phyloP scores from a whole-genome alignment of 164 flowering plant genomes.

The Cinnamomum chago region DNA sequence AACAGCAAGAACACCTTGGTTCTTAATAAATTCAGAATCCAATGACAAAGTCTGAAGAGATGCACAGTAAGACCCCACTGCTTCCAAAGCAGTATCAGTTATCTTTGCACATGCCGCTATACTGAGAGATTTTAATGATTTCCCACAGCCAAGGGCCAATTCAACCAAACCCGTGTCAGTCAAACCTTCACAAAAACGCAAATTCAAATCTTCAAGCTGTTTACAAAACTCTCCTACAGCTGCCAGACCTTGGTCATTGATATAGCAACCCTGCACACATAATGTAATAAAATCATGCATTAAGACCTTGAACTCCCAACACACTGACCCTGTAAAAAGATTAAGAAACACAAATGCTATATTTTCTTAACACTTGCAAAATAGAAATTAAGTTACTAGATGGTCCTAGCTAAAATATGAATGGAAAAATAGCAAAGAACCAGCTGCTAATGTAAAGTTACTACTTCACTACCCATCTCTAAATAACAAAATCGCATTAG shows the following conservation, averaged over 20 bases:
- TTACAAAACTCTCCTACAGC: slow-evolving; percentile 76
- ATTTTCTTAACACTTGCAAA: neutral
- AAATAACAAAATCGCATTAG: no score
- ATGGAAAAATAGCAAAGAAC: neutral
- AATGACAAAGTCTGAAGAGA: slow-evolving; percentile 62
- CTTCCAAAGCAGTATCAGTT: slow-evolving; percentile 69
- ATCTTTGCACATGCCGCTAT: slow-evolving; percentile 85
- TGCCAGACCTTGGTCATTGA: slow-evolving; percentile 76
- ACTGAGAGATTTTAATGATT: slow-evolving; percentile 61
- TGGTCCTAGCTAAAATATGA: neutral
- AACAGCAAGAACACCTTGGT: slow-evolving; percentile 69
- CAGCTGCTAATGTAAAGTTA: neutral
- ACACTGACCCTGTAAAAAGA: neutral
- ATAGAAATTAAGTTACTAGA: neutral
- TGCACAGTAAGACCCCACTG: slow-evolving; percentile 71
- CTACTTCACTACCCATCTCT: no score
- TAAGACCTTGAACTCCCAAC: neutral
- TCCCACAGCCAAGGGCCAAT: slow-evolving; percentile 59
- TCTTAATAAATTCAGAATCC: slow-evolving; percentile 71
- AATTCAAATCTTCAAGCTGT: slow-evolving; percentile 73
- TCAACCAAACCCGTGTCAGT: slow-evolving; percentile 66
- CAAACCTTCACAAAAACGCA: slow-evolving; percentile 90
- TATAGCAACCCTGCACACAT: slow-evolving; percentile 67
- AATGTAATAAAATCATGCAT: neutral
- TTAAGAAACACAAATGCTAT: neutral